phyloP scores from a whole-genome alignment of 805 yeast genomes.

The Metschnikowia kofuensis region DNA sequence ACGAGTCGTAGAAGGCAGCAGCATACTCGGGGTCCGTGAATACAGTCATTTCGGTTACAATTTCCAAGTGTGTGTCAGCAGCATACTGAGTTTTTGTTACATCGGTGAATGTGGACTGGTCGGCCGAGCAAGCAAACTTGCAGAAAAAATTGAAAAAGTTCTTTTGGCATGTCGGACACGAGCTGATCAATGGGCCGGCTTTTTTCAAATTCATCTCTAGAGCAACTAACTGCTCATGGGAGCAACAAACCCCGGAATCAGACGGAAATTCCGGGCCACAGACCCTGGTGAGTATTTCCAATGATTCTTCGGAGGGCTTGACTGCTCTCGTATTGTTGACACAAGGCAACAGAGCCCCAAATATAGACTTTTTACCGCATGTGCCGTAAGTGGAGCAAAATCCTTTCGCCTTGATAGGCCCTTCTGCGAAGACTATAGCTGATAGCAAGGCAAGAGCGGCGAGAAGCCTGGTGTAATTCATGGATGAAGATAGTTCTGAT shows the following conservation, averaged over 20 bases:
- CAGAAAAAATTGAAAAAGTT: slow-evolving; percentile 85
- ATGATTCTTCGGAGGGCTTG: slow-evolving; percentile 43
- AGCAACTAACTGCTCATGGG: slow-evolving; percentile 53
- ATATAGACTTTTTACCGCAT: slow-evolving; percentile 79
- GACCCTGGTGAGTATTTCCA: slow-evolving; percentile 46
- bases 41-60: slow-evolving; percentile 71
- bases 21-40: slow-evolving; percentile 63
- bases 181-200: slow-evolving; percentile 41
- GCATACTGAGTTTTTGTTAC: slow-evolving; percentile 54
- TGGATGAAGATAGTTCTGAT: background rate
- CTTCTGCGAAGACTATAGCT: background rate
- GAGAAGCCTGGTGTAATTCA: background rate
- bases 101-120: slow-evolving; percentile 72
- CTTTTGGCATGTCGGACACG: slow-evolving; percentile 85
- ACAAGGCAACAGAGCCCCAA: slow-evolving; percentile 81
- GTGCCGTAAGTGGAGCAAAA: slow-evolving; percentile 54
- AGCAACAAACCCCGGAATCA: slow-evolving; percentile 63
- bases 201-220: slow-evolving; percentile 43
- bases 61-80: slow-evolving; percentile 46
- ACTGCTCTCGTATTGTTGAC: slow-evolving; percentile 53
- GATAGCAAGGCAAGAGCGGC: background rate
- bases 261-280: slow-evolving; percentile 73
- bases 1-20: slow-evolving; percentile 67
- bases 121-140: slow-evolving; percentile 84
- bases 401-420: slow-evolving; percentile 27